Percentiles rank a stretch among this genome's conserved stretches.
phyloP scores from a whole-genome alignment of 1,284 basidiomycete genomes.

The Takashimella tepidaria region DNA sequence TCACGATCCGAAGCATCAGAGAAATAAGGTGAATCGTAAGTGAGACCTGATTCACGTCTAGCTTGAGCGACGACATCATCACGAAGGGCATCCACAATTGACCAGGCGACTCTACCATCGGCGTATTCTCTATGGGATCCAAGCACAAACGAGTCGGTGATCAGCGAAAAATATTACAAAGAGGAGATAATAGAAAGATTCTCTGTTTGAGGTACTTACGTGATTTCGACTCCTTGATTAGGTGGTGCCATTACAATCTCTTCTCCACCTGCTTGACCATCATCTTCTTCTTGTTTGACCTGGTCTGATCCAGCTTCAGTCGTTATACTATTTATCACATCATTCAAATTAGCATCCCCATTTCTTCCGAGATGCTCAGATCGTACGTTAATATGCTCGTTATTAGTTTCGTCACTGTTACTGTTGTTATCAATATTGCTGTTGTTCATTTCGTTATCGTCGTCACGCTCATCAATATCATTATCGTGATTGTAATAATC shows the following conservation, averaged over 20 bases:
- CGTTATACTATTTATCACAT: too few species aligned
- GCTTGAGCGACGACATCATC: constrained; percentile 2
- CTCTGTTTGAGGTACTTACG: constrained; percentile 13
- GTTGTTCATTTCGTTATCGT: constrained; percentile 9
- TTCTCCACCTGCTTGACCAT: not conserved
- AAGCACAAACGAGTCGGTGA: too few species aligned
- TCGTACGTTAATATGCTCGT: too few species aligned
- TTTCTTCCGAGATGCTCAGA: too few species aligned
- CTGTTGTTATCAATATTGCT: too few species aligned
- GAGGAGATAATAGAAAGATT: not conserved
- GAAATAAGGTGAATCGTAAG: not conserved
- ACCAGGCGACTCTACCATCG: constrained; percentile 43
- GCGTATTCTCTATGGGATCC: constrained; percentile 41
- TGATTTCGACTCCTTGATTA: constrained; percentile 36
- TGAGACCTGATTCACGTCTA: not conserved
- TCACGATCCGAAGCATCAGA: not conserved
- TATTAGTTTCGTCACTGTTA: too few species aligned
- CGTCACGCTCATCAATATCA: constrained; percentile 5
- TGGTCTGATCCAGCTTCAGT: too few species aligned
- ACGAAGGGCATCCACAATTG: constrained; percentile 38
- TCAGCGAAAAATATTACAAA: too few species aligned
- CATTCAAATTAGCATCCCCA: too few species aligned
- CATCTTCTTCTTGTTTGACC: too few species aligned
- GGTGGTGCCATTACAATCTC: not conserved
- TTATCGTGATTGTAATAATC: constrained; percentile 26